These are phyloP conservation scores for Cladobotryum protrusum DNA, from an alignment of 2,329 filamentous ascomycete genomes.

Conservation along the genomic window DNA sequence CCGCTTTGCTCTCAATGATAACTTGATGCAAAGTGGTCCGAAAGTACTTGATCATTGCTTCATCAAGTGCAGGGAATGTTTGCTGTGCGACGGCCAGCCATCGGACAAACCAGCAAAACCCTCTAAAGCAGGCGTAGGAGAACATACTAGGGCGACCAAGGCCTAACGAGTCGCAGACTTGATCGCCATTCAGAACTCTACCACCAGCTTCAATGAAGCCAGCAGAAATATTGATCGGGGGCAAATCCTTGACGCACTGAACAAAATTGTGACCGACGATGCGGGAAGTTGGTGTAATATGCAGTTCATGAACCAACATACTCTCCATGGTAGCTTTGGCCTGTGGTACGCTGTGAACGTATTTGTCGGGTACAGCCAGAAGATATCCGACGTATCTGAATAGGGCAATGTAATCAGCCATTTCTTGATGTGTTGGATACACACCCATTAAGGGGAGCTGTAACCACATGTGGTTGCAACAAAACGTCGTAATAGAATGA, in stretches of 20 bases:
- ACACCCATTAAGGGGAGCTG: conserved; percentile 59
- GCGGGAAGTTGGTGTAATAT: conserved; percentile 27
- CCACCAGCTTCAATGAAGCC: conserved; percentile 31
- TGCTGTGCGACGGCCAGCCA: conserved; percentile 22
- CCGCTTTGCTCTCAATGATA: conserved; percentile 22
- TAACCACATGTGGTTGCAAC: conserved; percentile 55
- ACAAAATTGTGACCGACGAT: conserved; percentile 34
- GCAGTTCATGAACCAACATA: conserved; percentile 27
- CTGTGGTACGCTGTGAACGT: conserved; percentile 18
- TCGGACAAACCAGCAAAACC: conserved; percentile 26
- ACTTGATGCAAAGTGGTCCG: conserved; percentile 20
- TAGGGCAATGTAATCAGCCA: conserved; percentile 56
- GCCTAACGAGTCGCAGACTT: conserved; percentile 29
- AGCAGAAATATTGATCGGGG: conserved; percentile 29
- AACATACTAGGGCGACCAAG: conserved; percentile 25
- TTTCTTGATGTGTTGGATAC: conserved; percentile 50
- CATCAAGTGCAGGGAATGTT: conserved; percentile 21
- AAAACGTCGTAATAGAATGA: conserved; percentile 58
- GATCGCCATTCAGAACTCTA: conserved; percentile 32
- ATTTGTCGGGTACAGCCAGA: conserved; percentile 21
- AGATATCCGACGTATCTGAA: conserved; percentile 33
- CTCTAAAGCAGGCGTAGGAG: conserved; percentile 24
- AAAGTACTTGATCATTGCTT: conserved; percentile 18
- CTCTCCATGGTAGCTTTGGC: conserved; percentile 30
- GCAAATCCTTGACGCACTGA: conserved; percentile 29